phyloP scores from a whole-genome alignment of 2,329 filamentous ascomycete species.

The Aspergillus phoenicis region DNA sequence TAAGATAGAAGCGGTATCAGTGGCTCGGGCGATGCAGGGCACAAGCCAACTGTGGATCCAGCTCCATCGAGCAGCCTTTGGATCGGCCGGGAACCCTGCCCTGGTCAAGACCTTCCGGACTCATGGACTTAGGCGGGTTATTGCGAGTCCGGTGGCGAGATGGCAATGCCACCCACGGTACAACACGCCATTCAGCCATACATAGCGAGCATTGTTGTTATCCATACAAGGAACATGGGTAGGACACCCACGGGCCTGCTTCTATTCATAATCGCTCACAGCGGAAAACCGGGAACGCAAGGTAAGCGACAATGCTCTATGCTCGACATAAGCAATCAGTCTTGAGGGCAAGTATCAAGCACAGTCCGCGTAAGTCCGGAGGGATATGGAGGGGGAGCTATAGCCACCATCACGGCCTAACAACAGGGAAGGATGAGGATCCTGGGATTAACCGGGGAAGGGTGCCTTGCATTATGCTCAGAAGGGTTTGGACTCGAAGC shows the following conservation, averaged over 20 bases:
- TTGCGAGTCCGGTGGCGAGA: conserved; percentile 18
- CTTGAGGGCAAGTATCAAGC: neutral
- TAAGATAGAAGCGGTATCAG: conserved; percentile 17
- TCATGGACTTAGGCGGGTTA: conserved; percentile 15
- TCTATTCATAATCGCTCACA: conserved; percentile 5
- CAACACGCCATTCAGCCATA: conserved; percentile 5
- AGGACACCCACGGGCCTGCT: neutral
- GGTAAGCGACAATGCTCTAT: neutral
- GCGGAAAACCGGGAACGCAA: neutral
- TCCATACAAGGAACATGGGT: neutral
- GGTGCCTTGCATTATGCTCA: conserved; percentile 10
- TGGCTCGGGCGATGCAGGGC: conserved; percentile 17
- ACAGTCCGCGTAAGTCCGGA: neutral
- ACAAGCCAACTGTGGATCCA: conserved; percentile 21
- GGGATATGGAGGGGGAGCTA: neutral
- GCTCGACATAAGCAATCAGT: neutral
- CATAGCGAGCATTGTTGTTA: neutral
- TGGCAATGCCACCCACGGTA: conserved; percentile 13
- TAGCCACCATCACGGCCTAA: neutral
- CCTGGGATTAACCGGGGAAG: neutral
- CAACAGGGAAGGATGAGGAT: neutral
- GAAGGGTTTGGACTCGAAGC: neutral
- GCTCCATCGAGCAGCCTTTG: conserved; percentile 14
- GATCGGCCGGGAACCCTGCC: conserved; percentile 18
- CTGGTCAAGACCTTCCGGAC: conserved; percentile 16